Base-by-base conservation (phyloP, 176 grass and related monocot genomes). In the Bothriochloa decipiens region DNA sequence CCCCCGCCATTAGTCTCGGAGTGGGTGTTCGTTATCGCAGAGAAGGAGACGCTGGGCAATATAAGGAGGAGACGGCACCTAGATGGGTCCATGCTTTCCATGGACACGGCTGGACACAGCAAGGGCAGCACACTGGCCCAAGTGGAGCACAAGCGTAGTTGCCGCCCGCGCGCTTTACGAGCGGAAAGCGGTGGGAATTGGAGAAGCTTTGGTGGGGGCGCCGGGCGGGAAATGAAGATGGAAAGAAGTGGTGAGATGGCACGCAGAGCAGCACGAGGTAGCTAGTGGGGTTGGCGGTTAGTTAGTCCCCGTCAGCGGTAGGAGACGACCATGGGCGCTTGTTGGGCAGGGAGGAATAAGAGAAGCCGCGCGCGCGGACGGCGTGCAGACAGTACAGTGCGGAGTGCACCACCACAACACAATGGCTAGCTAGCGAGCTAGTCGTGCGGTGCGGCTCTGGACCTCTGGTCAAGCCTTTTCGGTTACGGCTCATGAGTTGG, bases 201-300 rank as follows among this genome's bases (percentile, higher is more conserved):
- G 82, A 82, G 43, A 84, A 32, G 61, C 71, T 71, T 83, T 37
- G 20, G 64, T 62, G 75, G 49, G 47, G 47, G 45, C 13, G 13
- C 11, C 11, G 72, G 58, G 27, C 49, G 67, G 57, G 78, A 32
- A 32, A 32, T 32, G 16, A 22, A 5, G 1, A 22, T 3, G 55
- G 41, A 66, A 45, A 16, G 22, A 58, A 68, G 81, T 71, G 85
- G 77, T 61, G 58, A 47, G 80, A 68, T 2, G 46, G 70, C 76
- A 50, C 25, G 29, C 40, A 53, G 42, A 85, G 82, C 37, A 58
- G 72, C 29, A 8, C 0, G 20, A 58, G 53, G 50, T 53, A 53
- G 52, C 52, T 80, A 87, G 92, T 94, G 92, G 81, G 78, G 75
- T 84, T 84, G 90, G 83, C 89, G 49, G 92, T 87, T 85, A 71